Percentiles rank a stretch among this genome's conserved stretches.
Conservation (phyloP, 345 rosid genomes). For the Brassica cretica region DNA sequence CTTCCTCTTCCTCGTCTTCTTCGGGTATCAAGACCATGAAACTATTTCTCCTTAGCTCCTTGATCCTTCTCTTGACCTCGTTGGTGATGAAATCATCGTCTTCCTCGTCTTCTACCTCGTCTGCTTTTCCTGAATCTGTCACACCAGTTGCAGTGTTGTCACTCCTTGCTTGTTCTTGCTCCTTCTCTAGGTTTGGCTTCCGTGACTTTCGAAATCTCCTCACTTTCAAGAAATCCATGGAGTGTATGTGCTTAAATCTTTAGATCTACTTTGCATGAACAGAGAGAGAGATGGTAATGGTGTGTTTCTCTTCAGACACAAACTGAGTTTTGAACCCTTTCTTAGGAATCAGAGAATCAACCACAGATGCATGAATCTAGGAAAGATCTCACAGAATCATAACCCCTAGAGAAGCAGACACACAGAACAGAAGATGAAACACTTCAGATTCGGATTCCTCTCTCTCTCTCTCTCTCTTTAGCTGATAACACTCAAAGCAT, state of each 20-base stretch:
- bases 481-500: conserved; percentile 7
- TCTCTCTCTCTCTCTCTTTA: not conserved
- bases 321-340: not conserved
- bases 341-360: conserved; percentile 7
- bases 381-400: conserved; percentile 29
- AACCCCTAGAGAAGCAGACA: conserved; percentile 6
- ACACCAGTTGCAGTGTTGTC: conserved; percentile 41
- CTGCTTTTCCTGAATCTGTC: conserved; percentile 34
- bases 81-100: conserved; percentile 94
- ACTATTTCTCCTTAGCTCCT: conserved; percentile 86
- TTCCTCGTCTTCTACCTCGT: conserved; percentile 62
- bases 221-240: conserved; percentile 82
- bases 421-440: not conserved
- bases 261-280: conserved; percentile 33
- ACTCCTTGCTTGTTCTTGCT: conserved; percentile 49
- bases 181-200: conserved; percentile 52
- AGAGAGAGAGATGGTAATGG: not conserved
- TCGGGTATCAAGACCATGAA: conserved; percentile 95
- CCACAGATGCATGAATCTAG: conserved; percentile 30
- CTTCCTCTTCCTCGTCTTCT: conserved; percentile 69
- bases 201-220: conserved; percentile 62
- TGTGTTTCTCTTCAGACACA: not conserved
- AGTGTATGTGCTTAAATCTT: not conserved
- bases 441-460: conserved; percentile 22
- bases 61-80: conserved; percentile 90